Conservation (phyloP, 73 alveolate genomes). For the Paramecium primaurelia region DNA sequence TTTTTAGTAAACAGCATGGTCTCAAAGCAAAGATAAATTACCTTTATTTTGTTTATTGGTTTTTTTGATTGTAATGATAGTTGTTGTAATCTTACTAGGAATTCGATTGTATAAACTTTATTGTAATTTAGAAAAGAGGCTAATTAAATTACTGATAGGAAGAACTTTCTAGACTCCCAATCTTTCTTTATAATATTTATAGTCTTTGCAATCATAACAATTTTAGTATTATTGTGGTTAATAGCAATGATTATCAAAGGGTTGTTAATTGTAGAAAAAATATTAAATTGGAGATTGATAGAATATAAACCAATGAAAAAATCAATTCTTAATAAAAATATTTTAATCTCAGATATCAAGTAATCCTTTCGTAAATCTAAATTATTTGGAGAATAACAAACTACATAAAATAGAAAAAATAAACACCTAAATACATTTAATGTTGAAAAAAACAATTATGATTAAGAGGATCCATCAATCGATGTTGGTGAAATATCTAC, state of each 20-base stretch:
- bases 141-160: background rate
- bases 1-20: background rate
- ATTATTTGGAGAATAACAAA: background rate
- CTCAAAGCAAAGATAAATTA: background rate
- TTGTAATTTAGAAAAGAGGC: background rate
- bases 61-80: background rate
- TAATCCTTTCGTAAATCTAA: background rate
- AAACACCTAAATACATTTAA: background rate
- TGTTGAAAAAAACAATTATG: background rate
- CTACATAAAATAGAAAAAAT: background rate
- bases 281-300: background rate
- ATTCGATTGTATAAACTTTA: background rate
- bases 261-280: background rate
- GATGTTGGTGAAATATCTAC: background rate
- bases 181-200: background rate
- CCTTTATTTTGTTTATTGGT: slow-evolving; percentile 4
- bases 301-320: background rate
- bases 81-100: background rate
- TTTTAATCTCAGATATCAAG: background rate
- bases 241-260: slow-evolving; percentile 14
- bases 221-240: background rate
- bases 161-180: background rate
- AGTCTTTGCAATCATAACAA: background rate
- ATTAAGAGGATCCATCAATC: background rate
- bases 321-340: background rate